These are phyloP conservation scores for Oryza australiensis DNA, from an alignment of 176 grass and related monocot genomes.

Conservation along the genomic window DNA sequence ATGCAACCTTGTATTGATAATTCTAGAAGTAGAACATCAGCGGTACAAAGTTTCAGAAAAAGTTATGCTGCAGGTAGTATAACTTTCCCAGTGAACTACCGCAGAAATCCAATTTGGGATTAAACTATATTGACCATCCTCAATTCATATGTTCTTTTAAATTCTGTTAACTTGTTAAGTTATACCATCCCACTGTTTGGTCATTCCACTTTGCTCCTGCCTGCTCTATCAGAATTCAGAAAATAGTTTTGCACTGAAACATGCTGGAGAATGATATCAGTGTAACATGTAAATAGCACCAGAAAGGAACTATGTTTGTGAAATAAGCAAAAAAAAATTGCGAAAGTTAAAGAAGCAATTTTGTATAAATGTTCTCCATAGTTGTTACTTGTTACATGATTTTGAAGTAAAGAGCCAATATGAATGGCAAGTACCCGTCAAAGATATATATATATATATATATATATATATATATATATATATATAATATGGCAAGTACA, in stretches of 20 bases:
- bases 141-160: background rate
- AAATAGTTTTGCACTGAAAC: background rate
- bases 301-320: too few relatives aligned
- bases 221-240: background rate
- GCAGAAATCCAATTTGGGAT: background rate
- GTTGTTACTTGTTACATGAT: too few relatives aligned
- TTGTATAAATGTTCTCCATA: background rate
- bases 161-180: background rate
- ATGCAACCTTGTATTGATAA: background rate
- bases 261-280: background rate
- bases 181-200: background rate
- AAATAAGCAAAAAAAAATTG: too few relatives aligned
- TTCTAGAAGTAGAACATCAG: background rate
- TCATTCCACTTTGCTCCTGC: constrained; percentile 7
- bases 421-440: too few relatives aligned
- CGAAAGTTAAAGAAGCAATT: background rate
- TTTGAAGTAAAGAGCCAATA: too few relatives aligned
- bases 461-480: too few relatives aligned
- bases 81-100: background rate
- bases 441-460: background rate
- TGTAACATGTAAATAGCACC: background rate
- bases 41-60: background rate
- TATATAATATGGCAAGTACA: background rate
- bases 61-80: background rate
- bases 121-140: background rate